Percentiles rank a stretch among this genome's conserved stretches.
phyloP scores from a whole-genome alignment of 1,139 yeast species.

The Saccharomyces hybrid region DNA sequence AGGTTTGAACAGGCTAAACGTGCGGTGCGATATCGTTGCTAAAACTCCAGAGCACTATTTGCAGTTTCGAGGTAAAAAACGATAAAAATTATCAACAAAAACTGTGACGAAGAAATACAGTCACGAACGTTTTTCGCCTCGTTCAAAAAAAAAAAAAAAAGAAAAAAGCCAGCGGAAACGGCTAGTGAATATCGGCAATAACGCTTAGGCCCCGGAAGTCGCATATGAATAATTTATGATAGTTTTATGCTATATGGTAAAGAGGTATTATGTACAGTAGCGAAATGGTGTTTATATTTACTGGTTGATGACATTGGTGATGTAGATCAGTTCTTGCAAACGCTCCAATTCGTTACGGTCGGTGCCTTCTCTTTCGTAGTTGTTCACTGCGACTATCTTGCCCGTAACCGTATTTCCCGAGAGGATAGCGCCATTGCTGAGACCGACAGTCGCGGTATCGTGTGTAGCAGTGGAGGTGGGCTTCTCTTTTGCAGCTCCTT shows the following conservation, averaged over 20 bases:
- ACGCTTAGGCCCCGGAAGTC: neutral
- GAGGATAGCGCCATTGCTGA: neutral
- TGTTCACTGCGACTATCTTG: neutral
- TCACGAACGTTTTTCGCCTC: neutral
- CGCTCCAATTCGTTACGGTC: neutral
- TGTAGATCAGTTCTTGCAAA: neutral
- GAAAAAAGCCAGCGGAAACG: conserved; percentile 1
- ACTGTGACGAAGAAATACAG: neutral
- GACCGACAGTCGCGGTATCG: neutral
- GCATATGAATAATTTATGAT: neutral
- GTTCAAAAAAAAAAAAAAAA: neutral
- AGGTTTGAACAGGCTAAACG: neutral
- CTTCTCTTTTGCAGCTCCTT: neutral
- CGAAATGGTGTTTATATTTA: neutral
- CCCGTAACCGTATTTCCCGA: neutral
- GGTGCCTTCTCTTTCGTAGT: neutral
- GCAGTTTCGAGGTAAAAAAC: neutral
- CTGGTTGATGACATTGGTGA: neutral
- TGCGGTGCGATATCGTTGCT: conserved; percentile 1
- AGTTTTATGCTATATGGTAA: neutral
- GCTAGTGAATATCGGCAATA: neutral
- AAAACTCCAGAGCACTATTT: neutral
- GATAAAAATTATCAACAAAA: neutral
- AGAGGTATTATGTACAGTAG: neutral
- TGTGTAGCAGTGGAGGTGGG: neutral